Conservation (phyloP, 2,329 filamentous ascomycete genomes). For the Claviceps pazoutovae region DNA sequence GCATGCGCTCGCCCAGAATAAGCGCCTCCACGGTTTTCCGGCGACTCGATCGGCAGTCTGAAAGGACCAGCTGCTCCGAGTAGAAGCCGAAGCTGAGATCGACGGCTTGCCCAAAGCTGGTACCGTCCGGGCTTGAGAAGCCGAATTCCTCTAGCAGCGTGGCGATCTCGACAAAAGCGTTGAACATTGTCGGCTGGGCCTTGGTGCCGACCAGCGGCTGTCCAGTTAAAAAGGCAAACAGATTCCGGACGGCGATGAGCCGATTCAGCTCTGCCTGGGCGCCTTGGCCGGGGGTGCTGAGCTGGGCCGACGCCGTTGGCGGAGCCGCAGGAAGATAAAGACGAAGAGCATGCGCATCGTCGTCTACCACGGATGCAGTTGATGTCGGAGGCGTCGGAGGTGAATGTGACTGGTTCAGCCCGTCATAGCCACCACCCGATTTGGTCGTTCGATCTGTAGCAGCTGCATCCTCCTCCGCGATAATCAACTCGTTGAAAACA, state of each 20-base stretch:
- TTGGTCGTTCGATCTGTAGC: conserved; percentile 16
- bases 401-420: conserved; percentile 26
- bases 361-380: conserved; percentile 22
- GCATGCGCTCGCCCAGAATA: conserved; percentile 79
- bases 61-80: conserved; percentile 61
- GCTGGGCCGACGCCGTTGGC: conserved; percentile 21
- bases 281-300: conserved; percentile 18
- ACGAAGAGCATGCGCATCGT: conserved; percentile 26
- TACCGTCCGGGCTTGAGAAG: conserved; percentile 41
- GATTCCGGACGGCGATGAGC: conserved; percentile 45
- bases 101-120: conserved; percentile 45
- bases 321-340: conserved; percentile 39
- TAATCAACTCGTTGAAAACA: conserved; percentile 39
- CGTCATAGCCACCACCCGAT: conserved; percentile 34
- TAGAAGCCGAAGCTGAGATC: conserved; percentile 58
- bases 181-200: conserved; percentile 35
- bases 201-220: conserved; percentile 49
- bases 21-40: conserved; percentile 85
- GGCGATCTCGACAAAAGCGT: conserved; percentile 40
- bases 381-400: conserved; percentile 16
- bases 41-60: conserved; percentile 66
- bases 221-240: conserved; percentile 52
- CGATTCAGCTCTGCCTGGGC: conserved; percentile 33
- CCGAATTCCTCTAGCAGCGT: conserved; percentile 41
- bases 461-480: conserved; percentile 24